A percentile compares a stretch with the other conserved stretches of the same genome.
Conservation (phyloP, 768 basidiomycete species). For the Mycena filopes region DNA sequence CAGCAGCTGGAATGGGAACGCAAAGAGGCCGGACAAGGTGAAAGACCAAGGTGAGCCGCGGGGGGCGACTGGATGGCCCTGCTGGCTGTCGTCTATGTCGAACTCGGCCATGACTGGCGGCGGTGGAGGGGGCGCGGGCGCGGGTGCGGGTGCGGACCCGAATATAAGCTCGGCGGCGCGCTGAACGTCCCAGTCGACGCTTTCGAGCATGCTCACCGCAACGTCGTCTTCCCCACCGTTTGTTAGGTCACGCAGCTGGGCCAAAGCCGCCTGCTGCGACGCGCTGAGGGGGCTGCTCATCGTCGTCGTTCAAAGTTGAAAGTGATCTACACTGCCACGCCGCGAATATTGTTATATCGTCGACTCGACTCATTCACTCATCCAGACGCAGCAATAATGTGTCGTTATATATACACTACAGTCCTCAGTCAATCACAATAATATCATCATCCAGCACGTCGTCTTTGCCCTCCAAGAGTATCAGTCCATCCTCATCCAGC, state of each 20-base stretch:
- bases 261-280: slow-evolving; percentile 29
- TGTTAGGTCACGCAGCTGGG: slow-evolving; percentile 57
- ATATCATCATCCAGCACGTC: slow-evolving; percentile 67
- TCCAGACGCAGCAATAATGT: too few relatives aligned
- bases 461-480: slow-evolving; percentile 69
- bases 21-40: slow-evolving; percentile 53
- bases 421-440: slow-evolving; percentile 63
- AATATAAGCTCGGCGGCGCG: slow-evolving; percentile 72
- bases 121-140: slow-evolving; percentile 6
- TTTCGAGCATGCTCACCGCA: slow-evolving; percentile 66
- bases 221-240: slow-evolving; percentile 70
- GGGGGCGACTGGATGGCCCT: slow-evolving; percentile 38
- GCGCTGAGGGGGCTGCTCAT: slow-evolving; percentile 19
- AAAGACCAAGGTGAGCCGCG: slow-evolving; percentile 40
- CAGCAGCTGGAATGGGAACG: slow-evolving; percentile 70
- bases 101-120: slow-evolving; percentile 13
- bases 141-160: slow-evolving; percentile 40
- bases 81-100: slow-evolving; percentile 30
- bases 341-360: too few relatives aligned
- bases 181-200: slow-evolving; percentile 79
- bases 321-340: neutral
- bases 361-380: too few relatives aligned
- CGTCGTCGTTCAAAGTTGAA: neutral
- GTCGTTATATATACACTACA: too few relatives aligned
- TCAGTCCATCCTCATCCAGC: slow-evolving; percentile 80